Evolutionary conservation across 2,329 filamentous ascomycete species (phyloP), one percentile per base, ranked within the genome.

Genomic region (Fusarium bulbicola): DNA sequence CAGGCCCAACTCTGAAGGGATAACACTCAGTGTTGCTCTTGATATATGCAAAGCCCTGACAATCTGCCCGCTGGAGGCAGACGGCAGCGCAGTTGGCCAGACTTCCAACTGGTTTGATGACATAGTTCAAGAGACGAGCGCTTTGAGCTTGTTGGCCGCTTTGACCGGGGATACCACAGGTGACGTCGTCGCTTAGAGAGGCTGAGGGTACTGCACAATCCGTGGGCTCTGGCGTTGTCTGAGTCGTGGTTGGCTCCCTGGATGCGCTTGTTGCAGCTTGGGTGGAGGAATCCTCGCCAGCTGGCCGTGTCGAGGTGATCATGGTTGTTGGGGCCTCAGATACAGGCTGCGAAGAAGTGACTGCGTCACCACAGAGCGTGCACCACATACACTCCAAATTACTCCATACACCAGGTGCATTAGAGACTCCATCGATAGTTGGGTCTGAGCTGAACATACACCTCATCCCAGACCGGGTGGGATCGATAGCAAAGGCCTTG

Each of bases 41-140:
- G 14, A 59, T 39, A 32, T 74, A 75, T 1, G 63, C 59, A n/a
- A 74, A 76, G 1, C 73, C 68, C 16, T 62, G 32, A 13, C 71
- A 76, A n/a, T 64, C 68, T 24, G 47, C 34, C 7, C 61, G 63
- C 9, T 68, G 58, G 6, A 76, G 59, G 28, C 73, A 76, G 18
- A 68, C 46, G 5, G 68, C 53, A 12, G 68, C 70, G 11, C 74
- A 75, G 12, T 59, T 69, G 6, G 47, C 28, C 1, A 75, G 52
- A 26, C 59, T 76, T 26, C 70, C 65, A 13, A 76, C 73, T 7
- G 72, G 63, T 16, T 66, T 76, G 59, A 68, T 58, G n/a, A 60
- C 26, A 26, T 60, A 74, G 40, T 69, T 59, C 2, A 58, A 42
- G 2, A 74, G 53, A 8, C 54, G 61, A 36, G 54, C 54, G 4